phyloP scores from a whole-genome alignment of 768 basidiomycete genomes.

The Kwoniella bestiolae region DNA sequence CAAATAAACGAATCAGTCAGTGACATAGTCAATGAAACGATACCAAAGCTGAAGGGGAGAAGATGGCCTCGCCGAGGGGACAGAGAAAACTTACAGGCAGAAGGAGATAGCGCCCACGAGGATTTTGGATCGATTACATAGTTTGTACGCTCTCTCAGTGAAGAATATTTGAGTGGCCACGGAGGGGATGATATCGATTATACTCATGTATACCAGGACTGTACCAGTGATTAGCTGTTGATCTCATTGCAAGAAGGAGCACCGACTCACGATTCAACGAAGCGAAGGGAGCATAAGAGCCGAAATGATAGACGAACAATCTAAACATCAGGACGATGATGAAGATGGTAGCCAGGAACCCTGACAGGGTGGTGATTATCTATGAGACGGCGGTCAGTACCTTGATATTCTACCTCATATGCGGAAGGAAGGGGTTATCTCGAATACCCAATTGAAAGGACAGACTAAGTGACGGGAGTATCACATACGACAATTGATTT shows the following conservation, averaged over 20 bases:
- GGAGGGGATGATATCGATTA: conserved; percentile 16
- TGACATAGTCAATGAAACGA: not conserved
- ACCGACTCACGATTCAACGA: not conserved
- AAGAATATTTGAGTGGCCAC: conserved; percentile 14
- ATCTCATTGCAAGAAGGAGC: too few species aligned
- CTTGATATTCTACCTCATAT: too few species aligned
- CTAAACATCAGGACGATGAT: conserved; percentile 7
- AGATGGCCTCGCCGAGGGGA: not conserved
- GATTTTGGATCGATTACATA: conserved; percentile 1
- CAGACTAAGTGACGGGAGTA: too few species aligned
- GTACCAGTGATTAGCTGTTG: too few species aligned
- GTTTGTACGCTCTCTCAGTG: conserved; percentile 12
- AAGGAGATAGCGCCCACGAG: not conserved
- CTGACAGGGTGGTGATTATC: not conserved
- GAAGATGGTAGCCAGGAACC: conserved; percentile 2
- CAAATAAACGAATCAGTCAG: too few species aligned
- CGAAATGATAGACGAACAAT: conserved; percentile 16
- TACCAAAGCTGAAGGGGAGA: too few species aligned
- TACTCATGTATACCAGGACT: conserved; percentile 5
- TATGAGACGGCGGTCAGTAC: not conserved
- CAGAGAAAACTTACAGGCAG: conserved; percentile 5
- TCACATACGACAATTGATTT: conserved; percentile 12
- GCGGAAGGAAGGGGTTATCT: too few species aligned
- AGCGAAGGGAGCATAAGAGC: conserved; percentile 5
- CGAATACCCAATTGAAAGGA: too few species aligned